phyloP scores from a whole-genome alignment of 306 rosid species.

The Inga oerstediana region DNA sequence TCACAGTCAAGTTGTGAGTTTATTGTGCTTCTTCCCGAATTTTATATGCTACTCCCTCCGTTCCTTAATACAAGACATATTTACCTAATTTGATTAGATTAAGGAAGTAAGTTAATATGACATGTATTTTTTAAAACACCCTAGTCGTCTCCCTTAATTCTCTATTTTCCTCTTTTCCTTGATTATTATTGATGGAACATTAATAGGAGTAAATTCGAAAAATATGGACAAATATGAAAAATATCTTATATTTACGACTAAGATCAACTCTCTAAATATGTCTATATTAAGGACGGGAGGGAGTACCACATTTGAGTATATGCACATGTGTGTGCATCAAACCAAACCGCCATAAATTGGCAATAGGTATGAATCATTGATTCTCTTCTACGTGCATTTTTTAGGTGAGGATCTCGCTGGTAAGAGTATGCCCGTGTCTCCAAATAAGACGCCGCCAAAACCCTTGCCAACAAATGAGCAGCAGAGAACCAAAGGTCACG shows the following conservation, averaged over 20 bases:
- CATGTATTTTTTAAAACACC: too few species aligned
- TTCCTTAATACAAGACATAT: neutral
- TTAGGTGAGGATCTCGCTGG: constrained; percentile 83
- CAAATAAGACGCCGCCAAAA: constrained; percentile 57
- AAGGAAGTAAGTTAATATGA: neutral
- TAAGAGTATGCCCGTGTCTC: constrained; percentile 58
- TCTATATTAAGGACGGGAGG: too few species aligned
- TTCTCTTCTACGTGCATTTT: constrained; percentile 31
- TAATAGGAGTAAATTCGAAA: too few species aligned
- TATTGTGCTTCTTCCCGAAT: constrained; percentile 14
- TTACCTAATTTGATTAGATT: too few species aligned
- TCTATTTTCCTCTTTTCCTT: too few species aligned
- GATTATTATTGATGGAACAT: too few species aligned
- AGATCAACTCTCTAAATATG: too few species aligned
- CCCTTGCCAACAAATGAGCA: constrained; percentile 83
- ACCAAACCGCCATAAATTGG: neutral
- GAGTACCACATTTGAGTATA: neutral
- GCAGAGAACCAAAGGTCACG: constrained; percentile 67
- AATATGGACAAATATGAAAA: too few species aligned
- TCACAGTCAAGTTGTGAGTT: constrained; percentile 85
- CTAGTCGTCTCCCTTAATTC: too few species aligned
- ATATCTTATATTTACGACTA: too few species aligned
- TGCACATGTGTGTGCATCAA: neutral
- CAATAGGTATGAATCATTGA: constrained; percentile 8
- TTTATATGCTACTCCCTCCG: neutral